Evolutionary conservation across 176 grass and related monocot genomes (phyloP), one percentile per base, ranked within the genome.

Genomic region (Raddia guianensis): DNA sequence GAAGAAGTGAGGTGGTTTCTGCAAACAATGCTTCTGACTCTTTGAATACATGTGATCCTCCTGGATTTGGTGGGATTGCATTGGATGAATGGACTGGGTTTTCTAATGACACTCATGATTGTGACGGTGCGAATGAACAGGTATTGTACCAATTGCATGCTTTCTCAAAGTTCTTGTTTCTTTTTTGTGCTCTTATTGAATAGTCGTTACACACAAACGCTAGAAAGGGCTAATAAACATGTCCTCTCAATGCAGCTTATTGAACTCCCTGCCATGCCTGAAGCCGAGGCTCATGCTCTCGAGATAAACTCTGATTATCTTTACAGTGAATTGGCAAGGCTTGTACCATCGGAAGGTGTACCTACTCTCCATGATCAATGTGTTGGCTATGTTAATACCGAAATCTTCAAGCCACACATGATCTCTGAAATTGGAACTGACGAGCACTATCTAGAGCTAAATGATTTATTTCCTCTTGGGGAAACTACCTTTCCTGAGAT

Each of bases 391-490:
- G 5, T 62, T 13, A 13, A 33, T 62, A 33, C 59, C 27, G 21
- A 62, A 62, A 0, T 13, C 27, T 62, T 62, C 27, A 62, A 13
- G 32, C 59, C 59, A 33, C 59, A 21, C 0, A 62, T 62, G 27
- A 33, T 13, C 32, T 63, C 84, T 40, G 84, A 87, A 82, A 35
- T 91, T 43, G 79, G 58, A 0, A 63, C 16, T 12, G 42, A 48
- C 75, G 81, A 87, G 42, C 46, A 99, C 18, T 96, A 65, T 79
- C 0, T 93, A 7, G 90, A 93, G 56, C 76, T 96, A 18, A 91
- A 90, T 69, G 97, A 96, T 82, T 47, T 99, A 43, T n/a, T 18
- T 49, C 81, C 68, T 78, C 51, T 60, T 68, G 82, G 79, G n/a
- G 12, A 62, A 62, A 62, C 46, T 68, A 68, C 52, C 51, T 59